phyloP scores from a whole-genome alignment of 2,329 filamentous ascomycete species.

The Aspergillus sp. region DNA sequence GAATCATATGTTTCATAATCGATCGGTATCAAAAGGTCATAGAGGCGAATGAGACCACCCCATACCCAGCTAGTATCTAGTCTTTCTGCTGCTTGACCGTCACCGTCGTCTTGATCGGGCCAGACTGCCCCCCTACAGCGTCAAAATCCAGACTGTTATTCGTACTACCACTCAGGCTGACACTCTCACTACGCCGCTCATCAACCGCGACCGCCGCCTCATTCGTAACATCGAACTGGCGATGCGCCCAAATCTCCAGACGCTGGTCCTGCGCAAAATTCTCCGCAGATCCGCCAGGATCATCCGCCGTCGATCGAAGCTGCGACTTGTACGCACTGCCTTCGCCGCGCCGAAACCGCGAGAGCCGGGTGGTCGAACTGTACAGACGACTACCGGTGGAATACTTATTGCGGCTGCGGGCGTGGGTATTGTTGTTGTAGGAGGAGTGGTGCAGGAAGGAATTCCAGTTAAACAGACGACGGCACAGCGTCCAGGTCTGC shows the following conservation, averaged over 20 bases:
- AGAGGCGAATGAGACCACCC: too few species aligned
- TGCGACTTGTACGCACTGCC: slow-evolving; percentile 4
- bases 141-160: slow-evolving; percentile 1
- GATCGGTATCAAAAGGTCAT: too few species aligned
- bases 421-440: slow-evolving; percentile 3
- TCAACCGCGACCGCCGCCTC: slow-evolving; percentile 2
- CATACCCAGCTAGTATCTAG: too few species aligned
- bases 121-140: too few species aligned
- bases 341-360: slow-evolving; percentile 9
- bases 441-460: slow-evolving; percentile 27
- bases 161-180: slow-evolving; percentile 3
- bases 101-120: too few species aligned
- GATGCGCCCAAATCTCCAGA: slow-evolving; percentile 21
- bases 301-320: slow-evolving; percentile 6
- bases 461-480: slow-evolving; percentile 44
- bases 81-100: too few species aligned
- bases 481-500: slow-evolving; percentile 58
- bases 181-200: not conserved
- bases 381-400: not conserved
- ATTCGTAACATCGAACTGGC: slow-evolving; percentile 20
- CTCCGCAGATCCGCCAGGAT: slow-evolving; percentile 10
- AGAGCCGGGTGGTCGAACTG: slow-evolving; percentile 14
- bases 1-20: too few species aligned
- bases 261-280: slow-evolving; percentile 6
- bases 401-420: slow-evolving; percentile 13